These are phyloP conservation scores for Solidago caesia DNA, from an alignment of 129 eudicot genomes.

Conservation along the genomic window DNA sequence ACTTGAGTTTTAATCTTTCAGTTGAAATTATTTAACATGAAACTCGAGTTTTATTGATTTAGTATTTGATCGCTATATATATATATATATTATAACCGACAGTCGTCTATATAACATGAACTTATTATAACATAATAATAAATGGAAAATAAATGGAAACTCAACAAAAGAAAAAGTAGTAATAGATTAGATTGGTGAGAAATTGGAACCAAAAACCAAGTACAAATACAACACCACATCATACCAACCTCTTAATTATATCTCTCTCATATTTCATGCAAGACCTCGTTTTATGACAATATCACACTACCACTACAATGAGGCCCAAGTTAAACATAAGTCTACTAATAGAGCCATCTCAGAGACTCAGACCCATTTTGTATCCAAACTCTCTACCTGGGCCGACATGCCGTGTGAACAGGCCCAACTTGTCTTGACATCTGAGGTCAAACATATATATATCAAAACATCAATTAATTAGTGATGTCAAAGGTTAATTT, in stretches of 20 bases:
- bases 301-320: slow-evolving; percentile 2
- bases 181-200: slow-evolving; percentile 8
- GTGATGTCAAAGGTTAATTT: background rate
- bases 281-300: slow-evolving; percentile 33
- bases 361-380: slow-evolving; percentile 13
- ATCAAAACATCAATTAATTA: background rate
- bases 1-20: no score
- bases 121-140: no score
- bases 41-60: no score
- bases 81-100: no score
- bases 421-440: slow-evolving; percentile 87
- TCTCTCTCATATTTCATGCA: background rate
- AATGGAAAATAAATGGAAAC: background rate
- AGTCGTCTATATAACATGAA: no score
- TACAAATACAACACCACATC: slow-evolving; percentile 28
- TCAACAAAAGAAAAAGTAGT: background rate
- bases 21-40: no score
- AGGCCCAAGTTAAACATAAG: slow-evolving; percentile 28
- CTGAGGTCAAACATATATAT: slow-evolving; percentile 35
- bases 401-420: slow-evolving; percentile 55
- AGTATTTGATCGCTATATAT: no score
- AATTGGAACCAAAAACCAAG: slow-evolving; percentile 21
- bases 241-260: slow-evolving; percentile 20
- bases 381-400: slow-evolving; percentile 31
- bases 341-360: background rate